phyloP scores from a whole-genome alignment of 352 stramenopile species.

The Phytophthora cactorum region DNA sequence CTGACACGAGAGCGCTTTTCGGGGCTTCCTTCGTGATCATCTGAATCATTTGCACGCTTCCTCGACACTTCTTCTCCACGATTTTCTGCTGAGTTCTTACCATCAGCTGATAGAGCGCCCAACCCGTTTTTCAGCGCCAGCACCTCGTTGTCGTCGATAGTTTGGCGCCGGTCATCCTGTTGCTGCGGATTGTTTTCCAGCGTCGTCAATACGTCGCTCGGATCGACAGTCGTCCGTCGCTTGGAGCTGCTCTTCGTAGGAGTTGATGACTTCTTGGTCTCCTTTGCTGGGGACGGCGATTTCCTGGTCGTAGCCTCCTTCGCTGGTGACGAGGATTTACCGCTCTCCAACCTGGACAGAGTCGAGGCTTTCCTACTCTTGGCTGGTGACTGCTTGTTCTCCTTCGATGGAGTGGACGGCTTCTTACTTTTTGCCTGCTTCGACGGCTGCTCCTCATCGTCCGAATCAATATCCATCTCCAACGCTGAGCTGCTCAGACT shows the following conservation, averaged over 20 bases:
- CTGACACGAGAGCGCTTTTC: conserved; percentile 26
- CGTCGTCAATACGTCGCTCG: conserved; percentile 46
- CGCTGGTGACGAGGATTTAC: not conserved
- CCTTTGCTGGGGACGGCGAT: conserved; percentile 15
- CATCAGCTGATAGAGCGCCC: conserved; percentile 8
- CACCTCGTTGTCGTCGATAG: conserved; percentile 62
- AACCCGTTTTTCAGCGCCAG: conserved; percentile 44
- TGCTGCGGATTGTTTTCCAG: conserved; percentile 14
- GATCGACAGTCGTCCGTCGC: conserved; percentile 60
- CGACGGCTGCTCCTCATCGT: conserved; percentile 7
- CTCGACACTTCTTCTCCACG: conserved; percentile 22
- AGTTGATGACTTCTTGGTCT: conserved; percentile 6
- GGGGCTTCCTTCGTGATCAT: conserved; percentile 9
- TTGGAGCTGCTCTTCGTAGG: conserved; percentile 13
- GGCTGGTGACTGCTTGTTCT: conserved; percentile 1
- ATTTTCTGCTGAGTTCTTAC: conserved; percentile 8
- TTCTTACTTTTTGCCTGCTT: conserved; percentile 12
- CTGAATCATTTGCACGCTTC: conserved; percentile 36
- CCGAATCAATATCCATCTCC: conserved; percentile 16
- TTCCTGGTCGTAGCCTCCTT: conserved; percentile 12
- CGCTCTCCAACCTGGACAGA: conserved; percentile 3
- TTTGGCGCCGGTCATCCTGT: conserved; percentile 51
- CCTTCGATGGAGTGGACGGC: conserved; percentile 11
- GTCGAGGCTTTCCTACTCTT: conserved; percentile 9
- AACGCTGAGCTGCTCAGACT: conserved; percentile 17